Evolutionary conservation across 2,329 filamentous ascomycete species (phyloP).

Genomic region (Colletotrichum musae): DNA sequence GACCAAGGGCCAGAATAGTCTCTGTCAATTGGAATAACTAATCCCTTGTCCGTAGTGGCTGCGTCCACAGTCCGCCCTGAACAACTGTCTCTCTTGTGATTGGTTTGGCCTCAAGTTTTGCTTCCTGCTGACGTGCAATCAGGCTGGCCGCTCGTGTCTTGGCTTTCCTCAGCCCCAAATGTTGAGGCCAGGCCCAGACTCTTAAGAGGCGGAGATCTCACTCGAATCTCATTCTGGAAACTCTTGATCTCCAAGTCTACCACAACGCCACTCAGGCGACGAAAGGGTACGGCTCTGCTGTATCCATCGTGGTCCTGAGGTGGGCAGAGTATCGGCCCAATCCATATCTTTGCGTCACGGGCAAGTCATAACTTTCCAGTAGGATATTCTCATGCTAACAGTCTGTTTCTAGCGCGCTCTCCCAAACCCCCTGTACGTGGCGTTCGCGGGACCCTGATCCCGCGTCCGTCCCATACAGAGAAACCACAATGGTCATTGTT

Average conservation of each 20-base stretch:
- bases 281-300: neutral
- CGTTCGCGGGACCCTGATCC: neutral
- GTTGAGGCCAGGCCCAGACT: neutral
- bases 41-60: neutral
- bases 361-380: too few relatives aligned
- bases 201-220: neutral
- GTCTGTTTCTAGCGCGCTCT: neutral
- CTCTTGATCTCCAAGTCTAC: too few relatives aligned
- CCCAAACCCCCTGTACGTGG: neutral
- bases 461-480: neutral
- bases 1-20: too few relatives aligned
- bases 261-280: neutral
- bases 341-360: too few relatives aligned
- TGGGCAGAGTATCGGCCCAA: too few relatives aligned
- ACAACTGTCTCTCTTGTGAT: neutral
- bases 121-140: neutral
- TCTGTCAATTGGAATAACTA: neutral
- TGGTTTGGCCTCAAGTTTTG: constrained; percentile 9
- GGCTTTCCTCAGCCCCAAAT: neutral
- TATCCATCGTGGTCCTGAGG: too few relatives aligned
- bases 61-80: neutral
- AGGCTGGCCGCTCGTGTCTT: neutral
- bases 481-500: neutral
- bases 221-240: neutral
- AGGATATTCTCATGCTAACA: neutral